Percentiles rank a stretch among this genome's conserved stretches.
phyloP scores from a whole-genome alignment of 23 red algal species.

The Gracilariopsis chorda region DNA sequence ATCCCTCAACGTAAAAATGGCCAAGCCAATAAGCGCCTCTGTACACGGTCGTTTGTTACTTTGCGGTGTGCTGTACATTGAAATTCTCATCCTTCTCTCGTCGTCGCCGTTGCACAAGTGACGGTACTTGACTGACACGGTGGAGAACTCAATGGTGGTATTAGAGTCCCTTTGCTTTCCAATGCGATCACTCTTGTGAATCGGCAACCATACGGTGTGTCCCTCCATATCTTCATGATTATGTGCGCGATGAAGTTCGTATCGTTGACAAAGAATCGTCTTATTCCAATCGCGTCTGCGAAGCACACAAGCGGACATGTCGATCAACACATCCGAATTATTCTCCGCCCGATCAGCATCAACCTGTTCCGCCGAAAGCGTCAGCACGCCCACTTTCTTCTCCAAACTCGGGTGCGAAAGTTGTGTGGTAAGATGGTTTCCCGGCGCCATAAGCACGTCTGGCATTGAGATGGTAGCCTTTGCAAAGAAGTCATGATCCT shows the following conservation, averaged over 20 bases:
- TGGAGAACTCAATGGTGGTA: slow-evolving; percentile 40
- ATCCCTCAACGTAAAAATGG: slow-evolving; percentile 16
- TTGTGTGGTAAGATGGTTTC: slow-evolving; percentile 40
- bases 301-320: slow-evolving; percentile 22
- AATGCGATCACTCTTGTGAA: slow-evolving; percentile 52
- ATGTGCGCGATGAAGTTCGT: slow-evolving; percentile 46
- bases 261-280: slow-evolving; percentile 29
- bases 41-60: background rate
- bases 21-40: slow-evolving; percentile 27
- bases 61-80: background rate
- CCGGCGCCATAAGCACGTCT: background rate
- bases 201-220: slow-evolving; percentile 50
- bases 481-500: slow-evolving; percentile 7
- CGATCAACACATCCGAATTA: slow-evolving; percentile 28
- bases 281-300: slow-evolving; percentile 40
- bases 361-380: slow-evolving; percentile 5
- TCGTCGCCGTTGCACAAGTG: slow-evolving; percentile 69
- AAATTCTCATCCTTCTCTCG: slow-evolving; percentile 15
- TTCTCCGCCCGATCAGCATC: background rate
- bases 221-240: slow-evolving; percentile 36
- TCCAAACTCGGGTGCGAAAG: slow-evolving; percentile 31
- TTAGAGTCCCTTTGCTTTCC: slow-evolving; percentile 36
- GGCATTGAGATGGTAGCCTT: slow-evolving; percentile 16
- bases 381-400: slow-evolving; percentile 32
- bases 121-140: slow-evolving; percentile 19